Conservation (phyloP, 1,284 basidiomycete species). For the Grifola frondosa region DNA sequence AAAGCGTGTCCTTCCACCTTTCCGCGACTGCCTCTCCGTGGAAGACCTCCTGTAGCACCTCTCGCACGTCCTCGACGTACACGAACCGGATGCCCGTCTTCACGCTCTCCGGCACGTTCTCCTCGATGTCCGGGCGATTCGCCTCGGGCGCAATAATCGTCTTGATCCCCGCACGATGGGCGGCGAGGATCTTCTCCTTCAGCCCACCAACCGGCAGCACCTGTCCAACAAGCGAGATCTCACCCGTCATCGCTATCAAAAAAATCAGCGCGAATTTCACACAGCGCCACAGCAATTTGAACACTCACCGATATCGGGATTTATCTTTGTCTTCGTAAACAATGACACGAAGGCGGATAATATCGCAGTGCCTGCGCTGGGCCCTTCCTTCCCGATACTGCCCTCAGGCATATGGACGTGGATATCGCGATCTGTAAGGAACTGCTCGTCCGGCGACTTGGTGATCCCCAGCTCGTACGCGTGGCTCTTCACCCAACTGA, state of each 20-base stretch:
- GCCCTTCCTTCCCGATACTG: constrained; percentile 96
- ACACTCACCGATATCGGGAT: constrained; percentile 80
- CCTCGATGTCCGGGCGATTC: constrained; percentile 90
- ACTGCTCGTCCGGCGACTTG: constrained; percentile 64
- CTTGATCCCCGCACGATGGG: constrained; percentile 91
- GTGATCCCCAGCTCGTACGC: constrained; percentile 89
- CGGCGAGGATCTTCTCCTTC: constrained; percentile 95
- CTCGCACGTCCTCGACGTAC: constrained; percentile 87
- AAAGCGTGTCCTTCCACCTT: constrained; percentile 65
- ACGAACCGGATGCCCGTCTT: constrained; percentile 93
- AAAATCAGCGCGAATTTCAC: too few species aligned
- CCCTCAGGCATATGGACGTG: constrained; percentile 98
- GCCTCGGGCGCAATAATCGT: constrained; percentile 86
- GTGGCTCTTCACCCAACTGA: constrained; percentile 92
- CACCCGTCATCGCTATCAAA: constrained; percentile 86
- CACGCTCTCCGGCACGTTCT: constrained; percentile 92
- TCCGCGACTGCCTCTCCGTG: constrained; percentile 56
- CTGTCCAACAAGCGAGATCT: constrained; percentile 90
- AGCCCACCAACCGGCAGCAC: constrained; percentile 91
- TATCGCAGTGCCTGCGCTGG: constrained; percentile 94
- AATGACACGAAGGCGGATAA: constrained; percentile 89
- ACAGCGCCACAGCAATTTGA: background rate
- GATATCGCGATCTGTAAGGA: constrained; percentile 83
- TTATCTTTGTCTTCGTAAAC: constrained; percentile 81
- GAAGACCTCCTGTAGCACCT: constrained; percentile 88